phyloP scores from a whole-genome alignment of 768 basidiomycete genomes.

The Leccinum longicurvipes region DNA sequence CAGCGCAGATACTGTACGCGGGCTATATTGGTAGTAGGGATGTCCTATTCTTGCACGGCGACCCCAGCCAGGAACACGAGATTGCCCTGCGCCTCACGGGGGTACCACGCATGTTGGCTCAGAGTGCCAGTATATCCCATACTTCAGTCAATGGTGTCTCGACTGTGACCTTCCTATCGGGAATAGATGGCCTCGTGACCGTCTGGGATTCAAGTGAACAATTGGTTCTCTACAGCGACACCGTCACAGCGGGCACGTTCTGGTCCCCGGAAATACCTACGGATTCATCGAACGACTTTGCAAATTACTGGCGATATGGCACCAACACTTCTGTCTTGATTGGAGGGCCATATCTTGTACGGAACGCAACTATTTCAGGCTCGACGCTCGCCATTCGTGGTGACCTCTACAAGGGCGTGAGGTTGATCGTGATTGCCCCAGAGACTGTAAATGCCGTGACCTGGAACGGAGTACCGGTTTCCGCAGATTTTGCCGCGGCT shows the following conservation, averaged over 20 bases:
- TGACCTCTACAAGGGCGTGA: conserved; percentile 59
- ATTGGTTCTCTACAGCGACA: conserved; percentile 67
- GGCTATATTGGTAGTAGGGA: conserved; percentile 59
- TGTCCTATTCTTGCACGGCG: conserved; percentile 61
- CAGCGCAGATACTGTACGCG: conserved; percentile 69
- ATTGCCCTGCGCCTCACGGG: conserved; percentile 44
- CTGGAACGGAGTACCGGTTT: conserved; percentile 65
- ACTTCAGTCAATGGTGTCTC: conserved; percentile 31
- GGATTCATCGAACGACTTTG: conserved; percentile 37
- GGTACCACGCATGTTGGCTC: conserved; percentile 38
- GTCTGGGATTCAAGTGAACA: conserved; percentile 66
- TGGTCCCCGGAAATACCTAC: conserved; percentile 68
- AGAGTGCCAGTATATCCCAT: conserved; percentile 25
- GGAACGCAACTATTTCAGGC: conserved; percentile 46
- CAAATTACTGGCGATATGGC: conserved; percentile 69
- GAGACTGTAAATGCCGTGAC: conserved; percentile 48
- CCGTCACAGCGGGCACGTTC: conserved; percentile 63
- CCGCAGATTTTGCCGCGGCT: conserved; percentile 34
- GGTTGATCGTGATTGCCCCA: conserved; percentile 64
- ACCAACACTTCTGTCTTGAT: conserved; percentile 67
- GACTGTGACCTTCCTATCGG: conserved; percentile 53
- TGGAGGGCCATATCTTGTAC: conserved; percentile 63
- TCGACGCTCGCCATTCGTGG: conserved; percentile 60
- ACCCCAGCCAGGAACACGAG: conserved; percentile 55
- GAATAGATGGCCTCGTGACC: conserved; percentile 55